Evolutionary conservation across 257 asterid genomes (phyloP).

Genomic region (Nicotiana noctiflora): DNA sequence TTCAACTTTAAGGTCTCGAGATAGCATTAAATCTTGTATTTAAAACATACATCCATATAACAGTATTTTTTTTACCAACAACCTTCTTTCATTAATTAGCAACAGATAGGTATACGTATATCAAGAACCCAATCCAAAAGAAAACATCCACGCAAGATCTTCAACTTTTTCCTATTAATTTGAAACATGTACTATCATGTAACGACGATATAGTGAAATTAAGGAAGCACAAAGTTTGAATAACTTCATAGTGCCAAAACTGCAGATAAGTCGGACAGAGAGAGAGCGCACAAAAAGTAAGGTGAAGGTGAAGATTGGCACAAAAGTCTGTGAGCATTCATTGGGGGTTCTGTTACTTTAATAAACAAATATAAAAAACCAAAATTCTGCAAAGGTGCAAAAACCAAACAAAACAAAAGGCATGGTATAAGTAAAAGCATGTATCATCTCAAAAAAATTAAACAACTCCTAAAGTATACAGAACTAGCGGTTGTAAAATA

Average conservation of each 20-base stretch:
- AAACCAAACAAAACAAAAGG: not conserved
- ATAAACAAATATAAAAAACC: not conserved
- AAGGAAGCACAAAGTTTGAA: not conserved
- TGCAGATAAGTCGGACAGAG: too few relatives aligned
- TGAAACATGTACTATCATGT: not conserved
- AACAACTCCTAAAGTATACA: too few relatives aligned
- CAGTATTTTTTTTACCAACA: not conserved
- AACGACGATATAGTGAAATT: not conserved
- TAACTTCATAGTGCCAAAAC: too few relatives aligned
- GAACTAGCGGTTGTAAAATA: too few relatives aligned
- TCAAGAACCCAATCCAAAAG: not conserved
- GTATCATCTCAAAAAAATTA: too few relatives aligned
- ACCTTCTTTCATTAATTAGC: not conserved
- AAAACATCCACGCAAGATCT: constrained; percentile 18
- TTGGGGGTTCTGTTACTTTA: too few relatives aligned
- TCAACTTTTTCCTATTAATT: constrained; percentile 15
- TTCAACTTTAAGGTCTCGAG: not conserved
- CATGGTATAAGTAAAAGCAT: not conserved
- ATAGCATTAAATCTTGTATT: not conserved
- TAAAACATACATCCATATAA: not conserved
- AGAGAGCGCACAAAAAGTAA: too few relatives aligned
- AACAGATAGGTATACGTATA: not conserved
- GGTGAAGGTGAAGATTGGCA: too few relatives aligned
- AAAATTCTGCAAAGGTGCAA: too few relatives aligned
- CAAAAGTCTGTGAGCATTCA: too few relatives aligned